phyloP scores from a whole-genome alignment of 176 grass and related monocot species.

The Bolboschoenus planiculmis region DNA sequence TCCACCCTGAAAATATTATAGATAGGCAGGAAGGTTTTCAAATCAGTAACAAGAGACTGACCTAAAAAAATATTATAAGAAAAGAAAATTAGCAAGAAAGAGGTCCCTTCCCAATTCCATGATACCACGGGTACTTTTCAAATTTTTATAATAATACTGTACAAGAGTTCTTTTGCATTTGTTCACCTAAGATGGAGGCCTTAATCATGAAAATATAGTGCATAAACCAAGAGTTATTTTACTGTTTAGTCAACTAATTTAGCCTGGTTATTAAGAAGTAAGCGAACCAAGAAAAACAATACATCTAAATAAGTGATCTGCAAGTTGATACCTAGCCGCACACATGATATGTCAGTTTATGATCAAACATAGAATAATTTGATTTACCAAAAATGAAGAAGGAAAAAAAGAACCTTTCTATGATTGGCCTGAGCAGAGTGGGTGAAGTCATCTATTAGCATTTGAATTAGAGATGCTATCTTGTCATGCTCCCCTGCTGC shows the following conservation, averaged over 20 bases:
- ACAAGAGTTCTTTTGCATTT: background rate
- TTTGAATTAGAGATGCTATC: conserved; percentile 57
- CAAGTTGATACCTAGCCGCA: background rate
- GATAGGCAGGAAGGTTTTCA: background rate
- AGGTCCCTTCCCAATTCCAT: background rate
- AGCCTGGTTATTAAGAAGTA: background rate
- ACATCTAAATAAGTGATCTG: background rate
- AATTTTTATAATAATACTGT: background rate
- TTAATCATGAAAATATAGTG: background rate
- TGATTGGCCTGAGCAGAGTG: conserved; percentile 72
- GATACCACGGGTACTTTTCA: background rate
- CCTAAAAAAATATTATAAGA: background rate
- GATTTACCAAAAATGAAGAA: background rate
- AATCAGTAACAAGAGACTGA: background rate
- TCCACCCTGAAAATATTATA: conserved; percentile 68
- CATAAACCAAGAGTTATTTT: background rate
- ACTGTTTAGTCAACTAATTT: background rate
- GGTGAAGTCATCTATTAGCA: conserved; percentile 63
- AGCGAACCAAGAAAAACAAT: background rate
- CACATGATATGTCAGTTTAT: background rate
- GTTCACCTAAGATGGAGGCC: background rate
- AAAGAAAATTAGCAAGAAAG: background rate
- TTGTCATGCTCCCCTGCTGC: conserved; percentile 77
- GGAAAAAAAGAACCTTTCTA: conserved; percentile 62
- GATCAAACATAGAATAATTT: background rate